phyloP scores from a whole-genome alignment of 2,329 filamentous ascomycete species.

The Pyrenochaeta sp. region DNA sequence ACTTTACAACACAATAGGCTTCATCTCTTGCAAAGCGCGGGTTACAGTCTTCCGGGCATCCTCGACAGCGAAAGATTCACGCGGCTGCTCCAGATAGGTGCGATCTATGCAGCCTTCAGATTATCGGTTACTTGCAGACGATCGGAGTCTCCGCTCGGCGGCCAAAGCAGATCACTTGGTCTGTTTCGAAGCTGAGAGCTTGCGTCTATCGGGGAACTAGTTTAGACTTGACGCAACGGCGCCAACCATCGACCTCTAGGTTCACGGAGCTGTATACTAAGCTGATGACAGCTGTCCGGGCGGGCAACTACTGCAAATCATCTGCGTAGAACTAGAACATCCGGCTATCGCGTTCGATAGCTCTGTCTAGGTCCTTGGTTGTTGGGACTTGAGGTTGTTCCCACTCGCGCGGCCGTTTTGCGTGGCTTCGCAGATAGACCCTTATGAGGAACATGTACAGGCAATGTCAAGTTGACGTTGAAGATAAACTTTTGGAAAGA shows the following conservation, averaged over 20 bases:
- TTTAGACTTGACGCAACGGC: constrained; percentile 3
- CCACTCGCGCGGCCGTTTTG: background rate
- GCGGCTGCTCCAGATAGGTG: too few species aligned
- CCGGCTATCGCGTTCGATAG: background rate
- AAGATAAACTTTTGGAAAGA: too few species aligned
- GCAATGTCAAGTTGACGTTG: too few species aligned
- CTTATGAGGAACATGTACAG: background rate
- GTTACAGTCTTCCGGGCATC: too few species aligned
- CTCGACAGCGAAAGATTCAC: too few species aligned
- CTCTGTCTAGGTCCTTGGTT: background rate
- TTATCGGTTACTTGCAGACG: background rate
- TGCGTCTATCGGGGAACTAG: background rate
- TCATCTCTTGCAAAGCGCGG: too few species aligned
- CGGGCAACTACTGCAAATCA: background rate
- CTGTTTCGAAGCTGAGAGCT: constrained; percentile 8
- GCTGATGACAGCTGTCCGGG: constrained; percentile 1
- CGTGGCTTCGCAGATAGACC: background rate
- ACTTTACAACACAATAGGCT: too few species aligned
- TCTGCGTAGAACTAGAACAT: background rate
- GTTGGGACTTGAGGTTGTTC: background rate
- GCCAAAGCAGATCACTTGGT: background rate
- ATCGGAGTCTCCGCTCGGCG: background rate
- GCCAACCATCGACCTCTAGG: constrained; percentile 3
- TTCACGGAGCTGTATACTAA: background rate
- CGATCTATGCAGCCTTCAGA: background rate